Evolutionary conservation across 306 rosid genomes (phyloP).

Genomic region (Pterocarpus santalinus): DNA sequence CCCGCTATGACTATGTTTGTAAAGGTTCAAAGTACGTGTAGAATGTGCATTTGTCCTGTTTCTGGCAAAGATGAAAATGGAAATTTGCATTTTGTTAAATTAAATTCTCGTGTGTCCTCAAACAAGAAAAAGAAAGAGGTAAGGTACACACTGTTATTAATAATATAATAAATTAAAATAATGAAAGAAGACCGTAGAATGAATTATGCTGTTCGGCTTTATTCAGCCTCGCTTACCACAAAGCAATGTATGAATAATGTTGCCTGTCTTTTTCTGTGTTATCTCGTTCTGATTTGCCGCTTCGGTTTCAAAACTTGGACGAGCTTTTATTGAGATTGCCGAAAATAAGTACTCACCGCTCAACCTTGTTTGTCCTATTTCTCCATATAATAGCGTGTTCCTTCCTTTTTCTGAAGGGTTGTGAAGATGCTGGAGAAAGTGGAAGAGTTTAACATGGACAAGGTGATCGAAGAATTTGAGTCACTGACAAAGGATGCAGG

Average conservation of each 20-base stretch:
- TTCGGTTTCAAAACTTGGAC: neutral
- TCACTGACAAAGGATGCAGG: slow-evolving; percentile 72
- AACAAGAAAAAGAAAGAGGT: slow-evolving; percentile 4
- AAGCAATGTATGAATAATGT: neutral
- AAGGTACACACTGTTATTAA: neutral
- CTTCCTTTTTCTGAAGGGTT: neutral
- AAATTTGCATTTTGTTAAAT: neutral
- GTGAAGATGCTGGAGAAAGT: slow-evolving; percentile 79
- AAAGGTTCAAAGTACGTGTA: slow-evolving; percentile 33
- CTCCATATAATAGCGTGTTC: neutral
- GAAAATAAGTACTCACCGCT: neutral
- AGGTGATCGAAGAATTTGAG: slow-evolving; percentile 78
- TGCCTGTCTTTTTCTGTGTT: slow-evolving; percentile 44
- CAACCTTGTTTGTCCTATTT: neutral
- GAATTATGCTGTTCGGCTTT: neutral
- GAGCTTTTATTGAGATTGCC: neutral
- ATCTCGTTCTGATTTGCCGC: slow-evolving; percentile 7
- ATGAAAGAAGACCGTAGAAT: neutral
- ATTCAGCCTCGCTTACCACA: neutral
- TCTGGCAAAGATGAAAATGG: neutral
- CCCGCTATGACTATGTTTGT: neutral
- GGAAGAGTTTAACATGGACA: slow-evolving; percentile 72
- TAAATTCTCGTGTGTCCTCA: neutral
- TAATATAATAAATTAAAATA: neutral
- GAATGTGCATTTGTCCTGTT: slow-evolving; percentile 14